These are phyloP conservation scores for Xylariaceae sp. DNA, from an alignment of 2,329 filamentous ascomycete genomes.

Conservation along the genomic window DNA sequence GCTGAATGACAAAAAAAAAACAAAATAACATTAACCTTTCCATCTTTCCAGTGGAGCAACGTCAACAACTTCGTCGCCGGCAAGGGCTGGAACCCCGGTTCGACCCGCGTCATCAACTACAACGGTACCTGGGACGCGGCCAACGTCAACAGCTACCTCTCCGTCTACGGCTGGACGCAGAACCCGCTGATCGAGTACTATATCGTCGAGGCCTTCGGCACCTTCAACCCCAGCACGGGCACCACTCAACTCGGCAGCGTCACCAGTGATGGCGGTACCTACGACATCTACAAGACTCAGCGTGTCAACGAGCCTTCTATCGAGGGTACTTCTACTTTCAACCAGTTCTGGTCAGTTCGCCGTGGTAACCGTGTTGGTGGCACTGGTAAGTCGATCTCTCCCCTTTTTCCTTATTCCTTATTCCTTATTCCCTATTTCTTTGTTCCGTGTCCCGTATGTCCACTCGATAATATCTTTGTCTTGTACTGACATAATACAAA, in stretches of 20 bases:
- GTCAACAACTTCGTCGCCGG: constrained; percentile 44
- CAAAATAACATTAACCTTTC: background rate
- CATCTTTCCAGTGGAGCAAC: constrained; percentile 30
- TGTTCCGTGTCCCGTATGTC: no score
- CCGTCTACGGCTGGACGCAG: constrained; percentile 37
- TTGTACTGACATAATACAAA: constrained; percentile 7
- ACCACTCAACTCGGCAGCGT: constrained; percentile 31
- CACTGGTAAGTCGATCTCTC: constrained; percentile 7
- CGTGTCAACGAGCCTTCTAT: constrained; percentile 40
- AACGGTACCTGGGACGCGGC: constrained; percentile 21
- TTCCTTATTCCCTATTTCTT: background rate
- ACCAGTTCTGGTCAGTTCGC: constrained; percentile 48
- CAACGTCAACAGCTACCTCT: constrained; percentile 24
- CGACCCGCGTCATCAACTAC: constrained; percentile 3
- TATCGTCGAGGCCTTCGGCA: constrained; percentile 41
- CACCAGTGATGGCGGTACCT: constrained; percentile 32
- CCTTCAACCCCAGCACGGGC: constrained; percentile 37
- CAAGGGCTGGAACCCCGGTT: constrained; percentile 42
- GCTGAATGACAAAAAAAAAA: background rate
- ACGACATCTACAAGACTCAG: constrained; percentile 33
- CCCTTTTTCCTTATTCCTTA: background rate
- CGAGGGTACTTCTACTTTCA: constrained; percentile 42
- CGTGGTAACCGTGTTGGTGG: constrained; percentile 37
- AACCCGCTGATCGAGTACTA: constrained; percentile 38
- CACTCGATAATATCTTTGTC: background rate